Base-by-base conservation (phyloP, 805 yeast species). In the Starmerella asiatica region DNA sequence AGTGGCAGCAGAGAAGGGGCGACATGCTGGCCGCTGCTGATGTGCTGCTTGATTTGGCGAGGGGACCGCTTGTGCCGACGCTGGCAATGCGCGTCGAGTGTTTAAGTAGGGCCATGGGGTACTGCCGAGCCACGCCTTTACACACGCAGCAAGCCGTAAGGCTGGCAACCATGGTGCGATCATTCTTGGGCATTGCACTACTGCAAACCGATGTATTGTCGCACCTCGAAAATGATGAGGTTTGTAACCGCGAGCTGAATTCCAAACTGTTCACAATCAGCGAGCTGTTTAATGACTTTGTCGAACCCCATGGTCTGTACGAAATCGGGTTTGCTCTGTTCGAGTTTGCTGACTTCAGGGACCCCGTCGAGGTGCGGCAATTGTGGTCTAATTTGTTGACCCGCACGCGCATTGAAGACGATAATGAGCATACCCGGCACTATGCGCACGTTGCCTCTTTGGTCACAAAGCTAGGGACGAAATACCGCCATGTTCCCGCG, bases 21-120 rank as follows among this genome's bases (percentile, higher is more conserved):
- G 72, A 77, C 44, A 79, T 76, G 57, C 76, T 71, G 50, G 75
- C 76, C 28, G 94, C 97, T n/a, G 94, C 96, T 0, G 72, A 72
- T 48, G 79, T 81, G 18, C 64, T 84, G 36, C 79, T 79, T 52
- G 69, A 73, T 5, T 63, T 91, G 41, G 79, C 95, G 0, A 63
- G 75, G 17, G 79, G 93, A 15, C 77, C 56, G 19, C 83, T 84
- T 57, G 69, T 70, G 9, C 65, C 88, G 36, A 62, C 70, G 28
- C 67, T 88, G 42, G 68, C 71, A 29, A 77, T 79, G 52, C 71
- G 98, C 56, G 78, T 88, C 32, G 95, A 86, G 59, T 84, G 71
- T 56, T 65, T 91, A 39, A 82, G 96, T 1, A 71, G 96, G 49
- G 96, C 96, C 1, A 80, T 79, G 58, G 94, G 94, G 3, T 85